These are phyloP conservation scores for Capsicum chinense DNA, from an alignment of 257 asterid genomes.

Conservation along the genomic window DNA sequence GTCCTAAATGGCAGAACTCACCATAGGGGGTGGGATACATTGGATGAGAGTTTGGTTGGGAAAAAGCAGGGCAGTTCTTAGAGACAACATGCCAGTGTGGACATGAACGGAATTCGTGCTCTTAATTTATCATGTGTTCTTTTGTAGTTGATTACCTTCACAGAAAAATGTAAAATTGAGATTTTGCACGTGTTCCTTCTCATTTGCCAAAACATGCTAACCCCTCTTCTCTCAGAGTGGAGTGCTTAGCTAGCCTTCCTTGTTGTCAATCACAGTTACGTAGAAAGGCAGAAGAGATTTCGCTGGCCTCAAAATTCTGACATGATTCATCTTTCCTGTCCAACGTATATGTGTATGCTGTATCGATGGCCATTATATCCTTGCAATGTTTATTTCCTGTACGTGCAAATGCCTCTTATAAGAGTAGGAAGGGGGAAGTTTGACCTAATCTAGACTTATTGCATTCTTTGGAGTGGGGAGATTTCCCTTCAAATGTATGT, in stretches of 20 bases:
- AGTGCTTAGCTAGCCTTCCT: slow-evolving; percentile 22
- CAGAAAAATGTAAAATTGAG: neutral
- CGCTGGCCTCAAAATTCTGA: slow-evolving; percentile 18
- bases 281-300: slow-evolving; percentile 24
- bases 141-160: neutral
- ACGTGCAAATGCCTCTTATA: slow-evolving; percentile 18
- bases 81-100: neutral
- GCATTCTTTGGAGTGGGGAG: slow-evolving; percentile 16
- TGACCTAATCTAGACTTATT: neutral
- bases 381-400: neutral
- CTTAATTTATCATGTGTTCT: too few species aligned
- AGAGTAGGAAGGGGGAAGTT: neutral
- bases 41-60: neutral
- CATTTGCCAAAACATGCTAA: neutral
- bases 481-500: neutral
- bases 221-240: neutral
- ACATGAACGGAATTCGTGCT: neutral
- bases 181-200: slow-evolving; percentile 12
- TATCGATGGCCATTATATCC: slow-evolving; percentile 14
- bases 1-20: neutral
- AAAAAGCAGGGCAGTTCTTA: slow-evolving; percentile 17
- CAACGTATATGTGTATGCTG: neutral
- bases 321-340: neutral
- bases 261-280: neutral
- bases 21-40: neutral